Evolutionary conservation across 345 rosid genomes (phyloP).

Genomic region (Punica granatum): DNA sequence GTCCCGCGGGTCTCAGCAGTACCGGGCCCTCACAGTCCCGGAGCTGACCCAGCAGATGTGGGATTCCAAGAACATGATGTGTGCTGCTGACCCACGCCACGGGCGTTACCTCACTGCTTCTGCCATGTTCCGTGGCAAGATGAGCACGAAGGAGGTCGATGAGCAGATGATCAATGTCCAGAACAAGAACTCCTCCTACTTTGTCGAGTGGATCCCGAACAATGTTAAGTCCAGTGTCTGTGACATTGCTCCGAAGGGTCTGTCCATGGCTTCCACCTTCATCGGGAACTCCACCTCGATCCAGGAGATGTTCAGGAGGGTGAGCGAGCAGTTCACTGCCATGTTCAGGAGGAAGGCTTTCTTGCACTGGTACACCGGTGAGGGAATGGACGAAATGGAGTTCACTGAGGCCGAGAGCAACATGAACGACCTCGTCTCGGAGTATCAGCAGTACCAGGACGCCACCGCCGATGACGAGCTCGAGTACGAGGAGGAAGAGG

Average conservation of each 20-base stretch:
- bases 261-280: slow-evolving; percentile 30
- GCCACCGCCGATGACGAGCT: slow-evolving; percentile 25
- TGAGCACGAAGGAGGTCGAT: slow-evolving; percentile 27
- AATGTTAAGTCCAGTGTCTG: slow-evolving; percentile 30
- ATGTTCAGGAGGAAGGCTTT: slow-evolving; percentile 23
- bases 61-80: slow-evolving; percentile 28
- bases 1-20: slow-evolving; percentile 24
- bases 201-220: slow-evolving; percentile 29
- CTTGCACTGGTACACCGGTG: slow-evolving; percentile 21
- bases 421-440: slow-evolving; percentile 28
- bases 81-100: slow-evolving; percentile 27
- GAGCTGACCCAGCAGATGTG: slow-evolving; percentile 26
- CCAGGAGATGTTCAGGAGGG: slow-evolving; percentile 23
- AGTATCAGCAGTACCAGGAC: slow-evolving; percentile 30
- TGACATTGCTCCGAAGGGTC: slow-evolving; percentile 28
- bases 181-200: slow-evolving; percentile 32
- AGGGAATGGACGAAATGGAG: slow-evolving; percentile 30
- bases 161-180: slow-evolving; percentile 32
- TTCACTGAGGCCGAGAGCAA: slow-evolving; percentile 31
- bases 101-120: slow-evolving; percentile 29
- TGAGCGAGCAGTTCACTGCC: slow-evolving; percentile 19
- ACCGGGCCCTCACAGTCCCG: slow-evolving; percentile 21
- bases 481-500: slow-evolving; percentile 24
- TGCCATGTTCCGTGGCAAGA: slow-evolving; percentile 30
- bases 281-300: slow-evolving; percentile 21